A percentile compares a stretch with the other conserved stretches of the same genome.
Evolutionary conservation across 2,329 filamentous ascomycete species (phyloP).

Genomic region (Aspergillus uvarum): DNA sequence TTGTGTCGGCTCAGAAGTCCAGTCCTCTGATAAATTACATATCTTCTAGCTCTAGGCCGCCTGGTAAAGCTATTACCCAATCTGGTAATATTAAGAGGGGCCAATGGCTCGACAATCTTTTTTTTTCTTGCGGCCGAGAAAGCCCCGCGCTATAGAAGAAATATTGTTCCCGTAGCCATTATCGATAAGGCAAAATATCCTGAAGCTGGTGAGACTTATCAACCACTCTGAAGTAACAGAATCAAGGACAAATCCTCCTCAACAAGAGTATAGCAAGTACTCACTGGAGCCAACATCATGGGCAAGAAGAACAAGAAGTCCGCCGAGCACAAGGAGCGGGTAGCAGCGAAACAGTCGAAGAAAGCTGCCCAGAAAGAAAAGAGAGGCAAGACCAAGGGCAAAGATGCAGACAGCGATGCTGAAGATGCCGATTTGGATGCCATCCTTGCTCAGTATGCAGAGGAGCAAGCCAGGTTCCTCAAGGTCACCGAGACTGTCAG

Average conservation of each 20-base stretch:
- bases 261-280: neutral
- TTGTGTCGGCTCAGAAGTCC: neutral
- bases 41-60: neutral
- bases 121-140: slow-evolving; percentile 2
- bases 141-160: slow-evolving; percentile 4
- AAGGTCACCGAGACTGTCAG: slow-evolving; percentile 83
- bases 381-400: slow-evolving; percentile 68
- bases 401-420: slow-evolving; percentile 76
- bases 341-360: slow-evolving; percentile 75
- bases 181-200: neutral
- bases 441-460: slow-evolving; percentile 88
- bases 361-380: slow-evolving; percentile 76
- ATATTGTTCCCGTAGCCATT: neutral
- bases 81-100: neutral
- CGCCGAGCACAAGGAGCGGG: slow-evolving; percentile 57
- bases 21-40: neutral
- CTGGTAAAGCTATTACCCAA: neutral
- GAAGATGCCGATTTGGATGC: slow-evolving; percentile 92
- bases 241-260: neutral
- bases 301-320: slow-evolving; percentile 57
- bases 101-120: neutral
- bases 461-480: slow-evolving; percentile 88
- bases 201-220: neutral
- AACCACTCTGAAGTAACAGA: neutral
- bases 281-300: slow-evolving; percentile 36